phyloP scores from a whole-genome alignment of 2,329 filamentous ascomycete species.

The Hypoxylon sp. region DNA sequence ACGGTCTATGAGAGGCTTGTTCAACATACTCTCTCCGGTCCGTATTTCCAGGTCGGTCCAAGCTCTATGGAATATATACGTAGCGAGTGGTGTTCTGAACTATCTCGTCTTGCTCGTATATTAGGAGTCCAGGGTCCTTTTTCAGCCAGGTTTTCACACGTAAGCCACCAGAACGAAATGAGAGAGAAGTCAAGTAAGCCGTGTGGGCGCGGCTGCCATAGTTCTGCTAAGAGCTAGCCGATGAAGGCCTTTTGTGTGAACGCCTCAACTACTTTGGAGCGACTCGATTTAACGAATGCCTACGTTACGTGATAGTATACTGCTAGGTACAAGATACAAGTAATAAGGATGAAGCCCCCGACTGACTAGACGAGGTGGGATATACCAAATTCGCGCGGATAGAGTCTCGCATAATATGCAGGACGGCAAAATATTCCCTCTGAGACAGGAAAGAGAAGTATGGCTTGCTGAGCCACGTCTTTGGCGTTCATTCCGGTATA shows the following conservation, averaged over 20 bases:
- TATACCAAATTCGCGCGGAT: neutral
- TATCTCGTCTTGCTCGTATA: neutral
- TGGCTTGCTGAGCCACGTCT: neutral
- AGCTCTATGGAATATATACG: slow-evolving; percentile 9
- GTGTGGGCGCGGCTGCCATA: neutral
- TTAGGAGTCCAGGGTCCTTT: neutral
- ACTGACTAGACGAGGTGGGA: neutral
- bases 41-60: slow-evolving; percentile 41
- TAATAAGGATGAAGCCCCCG: neutral
- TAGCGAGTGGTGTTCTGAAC: neutral
- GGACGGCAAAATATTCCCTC: neutral
- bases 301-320: no score
- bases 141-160: neutral
- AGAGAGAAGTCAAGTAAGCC: neutral
- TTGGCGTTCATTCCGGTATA: neutral
- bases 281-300: neutral
- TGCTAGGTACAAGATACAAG: neutral
- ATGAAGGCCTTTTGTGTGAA: neutral
- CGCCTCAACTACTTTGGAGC: neutral
- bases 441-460: neutral
- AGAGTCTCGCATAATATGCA: neutral
- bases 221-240: neutral
- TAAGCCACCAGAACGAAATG: neutral
- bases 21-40: slow-evolving; percentile 63
- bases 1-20: slow-evolving; percentile 60